Conservation (phyloP, 257 asterid species). For the Solanum ossicruentum region DNA sequence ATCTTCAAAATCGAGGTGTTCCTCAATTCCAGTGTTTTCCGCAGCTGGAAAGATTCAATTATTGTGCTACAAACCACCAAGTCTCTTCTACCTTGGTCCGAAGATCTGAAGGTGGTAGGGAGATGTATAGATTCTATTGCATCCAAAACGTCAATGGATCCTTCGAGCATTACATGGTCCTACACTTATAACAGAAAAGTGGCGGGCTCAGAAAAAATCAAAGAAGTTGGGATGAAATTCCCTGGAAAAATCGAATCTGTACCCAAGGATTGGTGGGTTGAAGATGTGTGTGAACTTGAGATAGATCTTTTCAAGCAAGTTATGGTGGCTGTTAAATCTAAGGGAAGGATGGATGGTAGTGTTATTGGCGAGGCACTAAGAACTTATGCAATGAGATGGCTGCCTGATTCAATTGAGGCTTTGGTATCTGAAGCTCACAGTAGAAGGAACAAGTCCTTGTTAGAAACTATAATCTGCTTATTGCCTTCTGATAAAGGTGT, state of each 20-base stretch:
- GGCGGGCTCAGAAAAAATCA: constrained; percentile 32
- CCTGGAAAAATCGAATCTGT: constrained; percentile 31
- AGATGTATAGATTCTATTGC: constrained; percentile 76
- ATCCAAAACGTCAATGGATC: constrained; percentile 80
- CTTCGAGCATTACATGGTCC: constrained; percentile 69
- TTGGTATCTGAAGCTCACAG: constrained; percentile 58
- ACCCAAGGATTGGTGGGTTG: constrained; percentile 92
- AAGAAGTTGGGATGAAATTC: constrained; percentile 23
- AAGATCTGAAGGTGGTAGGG: constrained; percentile 60
- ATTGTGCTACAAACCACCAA: constrained; percentile 72
- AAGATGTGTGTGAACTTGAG: constrained; percentile 80
- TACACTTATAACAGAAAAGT: constrained; percentile 59
- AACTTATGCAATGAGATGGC: constrained; percentile 73
- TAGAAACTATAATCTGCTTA: constrained; percentile 75
- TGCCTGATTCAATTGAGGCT: constrained; percentile 70
- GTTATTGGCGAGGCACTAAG: constrained; percentile 72
- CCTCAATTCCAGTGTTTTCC: constrained; percentile 66
- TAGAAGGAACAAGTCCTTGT: constrained; percentile 51
- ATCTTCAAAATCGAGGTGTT: constrained; percentile 69
- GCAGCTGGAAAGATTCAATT: constrained; percentile 90
- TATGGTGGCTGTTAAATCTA: constrained; percentile 64
- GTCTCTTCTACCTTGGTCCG: constrained; percentile 73
- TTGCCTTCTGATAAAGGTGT: constrained; percentile 57
- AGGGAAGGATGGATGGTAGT: constrained; percentile 62
- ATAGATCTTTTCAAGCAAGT: constrained; percentile 68